Conservation (phyloP, 192 early-diverging fungal genomes). For the Umbelopsis ramanniana region DNA sequence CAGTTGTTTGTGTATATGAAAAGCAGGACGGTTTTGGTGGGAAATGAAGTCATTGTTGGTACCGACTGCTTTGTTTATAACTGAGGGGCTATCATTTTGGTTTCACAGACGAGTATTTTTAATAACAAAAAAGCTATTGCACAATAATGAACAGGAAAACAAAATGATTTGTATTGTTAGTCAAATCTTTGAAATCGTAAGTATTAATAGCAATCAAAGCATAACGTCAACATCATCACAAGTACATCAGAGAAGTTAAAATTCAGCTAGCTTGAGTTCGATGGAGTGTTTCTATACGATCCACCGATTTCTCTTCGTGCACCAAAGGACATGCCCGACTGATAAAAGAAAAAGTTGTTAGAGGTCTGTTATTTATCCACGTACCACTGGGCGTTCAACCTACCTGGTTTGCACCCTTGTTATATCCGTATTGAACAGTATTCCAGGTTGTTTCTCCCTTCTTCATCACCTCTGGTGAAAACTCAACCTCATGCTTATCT, state of each 20-base stretch:
- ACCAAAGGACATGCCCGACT: slow-evolving; percentile 50
- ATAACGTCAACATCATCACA: too few species aligned
- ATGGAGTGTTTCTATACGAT: not conserved
- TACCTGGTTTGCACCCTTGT: slow-evolving; percentile 55
- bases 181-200: too few species aligned
- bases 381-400: slow-evolving; percentile 38
- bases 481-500: slow-evolving; percentile 65
- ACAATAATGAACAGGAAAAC: too few species aligned
- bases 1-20: too few species aligned
- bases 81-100: too few species aligned
- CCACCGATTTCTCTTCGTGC: slow-evolving; percentile 46
- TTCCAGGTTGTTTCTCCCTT: slow-evolving; percentile 62
- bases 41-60: too few species aligned
- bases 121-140: too few species aligned
- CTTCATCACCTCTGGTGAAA: slow-evolving; percentile 63
- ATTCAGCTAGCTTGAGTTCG: not conserved
- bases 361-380: slow-evolving; percentile 2
- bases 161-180: too few species aligned
- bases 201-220: too few species aligned
- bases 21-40: too few species aligned
- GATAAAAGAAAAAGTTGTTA: not conserved
- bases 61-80: too few species aligned
- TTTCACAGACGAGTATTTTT: too few species aligned
- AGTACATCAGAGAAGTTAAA: not conserved
- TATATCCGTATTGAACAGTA: slow-evolving; percentile 52